These are phyloP conservation scores for Scutellaria galericulata DNA, from an alignment of 257 asterid species.

Conservation along the genomic window DNA sequence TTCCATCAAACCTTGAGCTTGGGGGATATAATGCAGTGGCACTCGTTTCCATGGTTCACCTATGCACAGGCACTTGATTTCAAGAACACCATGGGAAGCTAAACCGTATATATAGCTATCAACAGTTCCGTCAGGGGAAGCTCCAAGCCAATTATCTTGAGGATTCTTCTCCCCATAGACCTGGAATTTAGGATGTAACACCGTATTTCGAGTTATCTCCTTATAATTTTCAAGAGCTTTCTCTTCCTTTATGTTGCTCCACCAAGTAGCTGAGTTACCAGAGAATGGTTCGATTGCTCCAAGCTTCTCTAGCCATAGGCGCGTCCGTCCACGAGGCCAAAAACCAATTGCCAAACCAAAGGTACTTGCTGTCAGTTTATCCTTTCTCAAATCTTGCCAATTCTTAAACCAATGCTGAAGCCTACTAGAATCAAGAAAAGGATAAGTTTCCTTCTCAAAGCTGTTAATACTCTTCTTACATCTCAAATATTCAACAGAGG, in stretches of 20 bases:
- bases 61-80: conserved; percentile 72
- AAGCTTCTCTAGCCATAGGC: conserved; percentile 86
- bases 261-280: conserved; percentile 73
- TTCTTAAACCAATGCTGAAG: conserved; percentile 85
- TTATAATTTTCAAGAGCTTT: conserved; percentile 77
- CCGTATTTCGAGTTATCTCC: conserved; percentile 57
- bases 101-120: conserved; percentile 50
- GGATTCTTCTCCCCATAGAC: conserved; percentile 47
- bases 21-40: conserved; percentile 77
- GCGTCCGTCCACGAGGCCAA: conserved; percentile 73
- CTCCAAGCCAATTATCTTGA: conserved; percentile 73
- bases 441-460: conserved; percentile 40
- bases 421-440: conserved; percentile 44
- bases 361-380: conserved; percentile 85
- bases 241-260: conserved; percentile 79
- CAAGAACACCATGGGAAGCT: conserved; percentile 70
- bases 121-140: conserved; percentile 82
- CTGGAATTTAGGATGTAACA: conserved; percentile 61
- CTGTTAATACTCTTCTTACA: conserved; percentile 33
- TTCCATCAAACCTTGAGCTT: conserved; percentile 95
- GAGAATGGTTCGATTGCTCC: conserved; percentile 70
- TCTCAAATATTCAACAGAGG: conserved; percentile 35
- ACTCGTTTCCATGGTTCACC: conserved; percentile 72
- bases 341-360: conserved; percentile 77
- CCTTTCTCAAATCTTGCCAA: conserved; percentile 79